These are phyloP conservation scores for Eucalyptus regnans DNA, from an alignment of 345 rosid species.

Conservation along the genomic window DNA sequence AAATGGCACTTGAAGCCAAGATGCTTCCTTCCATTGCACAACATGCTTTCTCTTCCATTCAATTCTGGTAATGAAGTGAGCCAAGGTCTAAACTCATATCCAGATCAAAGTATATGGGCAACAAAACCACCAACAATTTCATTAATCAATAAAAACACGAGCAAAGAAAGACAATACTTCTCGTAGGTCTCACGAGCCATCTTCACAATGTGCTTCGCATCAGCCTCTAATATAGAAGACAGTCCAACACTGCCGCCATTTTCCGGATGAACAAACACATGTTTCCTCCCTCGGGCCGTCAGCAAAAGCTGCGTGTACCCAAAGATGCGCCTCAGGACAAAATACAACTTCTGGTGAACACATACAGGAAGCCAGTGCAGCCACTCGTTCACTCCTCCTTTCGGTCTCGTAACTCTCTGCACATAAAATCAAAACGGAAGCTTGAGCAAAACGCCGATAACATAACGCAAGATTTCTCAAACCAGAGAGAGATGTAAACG, in stretches of 20 bases:
- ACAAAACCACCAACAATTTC: neutral
- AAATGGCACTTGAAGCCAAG: neutral
- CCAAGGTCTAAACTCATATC: neutral
- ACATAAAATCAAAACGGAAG: neutral
- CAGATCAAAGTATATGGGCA: neutral
- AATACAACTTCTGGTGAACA: constrained; percentile 61
- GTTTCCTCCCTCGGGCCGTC: constrained; percentile 19
- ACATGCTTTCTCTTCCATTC: neutral
- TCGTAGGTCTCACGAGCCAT: constrained; percentile 70
- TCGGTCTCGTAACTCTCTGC: constrained; percentile 92
- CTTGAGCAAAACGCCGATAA: neutral
- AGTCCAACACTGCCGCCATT: constrained; percentile 65
- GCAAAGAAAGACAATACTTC: constrained; percentile 34
- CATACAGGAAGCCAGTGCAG: constrained; percentile 88
- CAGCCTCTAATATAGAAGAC: constrained; percentile 69
- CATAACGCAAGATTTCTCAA: neutral
- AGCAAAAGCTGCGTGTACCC: constrained; percentile 34
- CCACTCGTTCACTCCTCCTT: constrained; percentile 91
- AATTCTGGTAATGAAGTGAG: neutral
- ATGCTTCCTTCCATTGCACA: neutral
- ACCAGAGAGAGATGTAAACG: neutral
- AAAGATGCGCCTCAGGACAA: constrained; percentile 36
- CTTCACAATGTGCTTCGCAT: constrained; percentile 61
- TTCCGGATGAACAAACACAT: constrained; percentile 15
- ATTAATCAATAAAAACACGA: neutral